Percentiles rank a stretch among this genome's conserved stretches.
Evolutionary conservation across 2,329 filamentous ascomycete species (phyloP).

Genomic region (Ciborinia camelliae): DNA sequence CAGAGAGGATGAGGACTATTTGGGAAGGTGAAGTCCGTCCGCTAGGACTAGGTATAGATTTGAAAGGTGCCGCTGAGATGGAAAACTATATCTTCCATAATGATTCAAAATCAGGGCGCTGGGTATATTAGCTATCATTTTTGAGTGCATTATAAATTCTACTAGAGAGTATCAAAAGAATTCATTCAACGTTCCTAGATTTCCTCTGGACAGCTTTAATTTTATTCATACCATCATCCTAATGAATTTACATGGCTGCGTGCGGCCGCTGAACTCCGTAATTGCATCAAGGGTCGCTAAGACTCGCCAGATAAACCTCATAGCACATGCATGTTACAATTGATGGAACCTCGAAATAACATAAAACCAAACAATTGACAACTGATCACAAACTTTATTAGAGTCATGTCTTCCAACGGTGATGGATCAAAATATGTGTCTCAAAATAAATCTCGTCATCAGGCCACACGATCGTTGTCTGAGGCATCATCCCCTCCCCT

Average conservation of each 20-base stretch:
- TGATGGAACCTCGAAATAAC: constrained; percentile 5
- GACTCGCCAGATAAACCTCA: constrained; percentile 35
- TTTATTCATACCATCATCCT: not conserved
- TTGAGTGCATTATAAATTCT: not conserved
- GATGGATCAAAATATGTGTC: constrained; percentile 15
- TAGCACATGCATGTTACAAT: constrained; percentile 18
- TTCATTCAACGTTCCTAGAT: not conserved
- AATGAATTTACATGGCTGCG: not conserved
- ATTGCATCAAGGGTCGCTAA: constrained; percentile 17
- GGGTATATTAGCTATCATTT: not conserved
- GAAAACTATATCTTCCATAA: not conserved
- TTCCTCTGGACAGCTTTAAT: not conserved
- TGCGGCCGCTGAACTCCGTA: not conserved
- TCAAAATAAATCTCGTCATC: constrained; percentile 43
- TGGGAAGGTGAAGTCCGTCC: not conserved
- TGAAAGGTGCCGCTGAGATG: not conserved
- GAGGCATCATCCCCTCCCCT: constrained; percentile 25
- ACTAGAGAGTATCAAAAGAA: not conserved
- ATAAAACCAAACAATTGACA: constrained; percentile 1
- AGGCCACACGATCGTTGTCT: constrained; percentile 49
- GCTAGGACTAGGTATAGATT: not conserved
- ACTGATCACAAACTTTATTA: not conserved
- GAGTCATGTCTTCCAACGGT: constrained; percentile 20
- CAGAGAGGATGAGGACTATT: not conserved
- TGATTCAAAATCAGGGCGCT: not conserved